Evolutionary conservation across 371 early-diverging fungal species (phyloP), one percentile per base, ranked within the genome.

Genomic region (Mucor lusitanicus): DNA sequence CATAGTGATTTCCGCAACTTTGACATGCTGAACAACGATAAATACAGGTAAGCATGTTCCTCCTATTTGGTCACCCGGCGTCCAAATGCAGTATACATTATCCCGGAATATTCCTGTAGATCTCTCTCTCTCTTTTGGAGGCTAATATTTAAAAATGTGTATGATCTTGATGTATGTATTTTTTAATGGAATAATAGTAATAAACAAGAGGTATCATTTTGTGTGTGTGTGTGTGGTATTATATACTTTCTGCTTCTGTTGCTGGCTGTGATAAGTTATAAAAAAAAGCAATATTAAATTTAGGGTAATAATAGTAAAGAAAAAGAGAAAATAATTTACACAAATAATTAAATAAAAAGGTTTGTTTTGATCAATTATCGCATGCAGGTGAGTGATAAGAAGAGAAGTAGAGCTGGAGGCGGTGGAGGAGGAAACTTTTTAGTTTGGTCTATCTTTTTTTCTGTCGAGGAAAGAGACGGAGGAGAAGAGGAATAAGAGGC

Each of bases 261-360:
- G 39, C 21, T 35, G 21, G 39, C 12, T 58, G 27, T 21, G 27
- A 21, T 58, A 32, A 23, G 11, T 32, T 58, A 58, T 37, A 30
- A 25, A 44, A 44, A 54, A 30, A 30, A 6, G 30, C 27, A 54
- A n/a, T 13, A 54, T 15, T 54, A 54, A 53, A 30, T 28, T 27
- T 54, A 54, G 11, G 23, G 48, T 54, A 54, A 54, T 54, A 54
- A 48, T 54, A 15, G 54, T 44, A 44, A 44, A 44, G 46, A 44
- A 54, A 54, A 54, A n/a, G 54, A 54, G 30, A 54, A 28, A 54
- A 54, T 54, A 54, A 54, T 54, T 54, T 54, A 54, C 54, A 54
- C 54, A 54, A 54, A 28, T 42, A 42, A 42, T 17, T 17, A 42
- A 42, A 15, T 6, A 17, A 42, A 42, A 42, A 42, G 17, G n/a